These are phyloP conservation scores for Colletotrichum sp. DNA, from an alignment of 2,329 filamentous ascomycete genomes.

Conservation along the genomic window DNA sequence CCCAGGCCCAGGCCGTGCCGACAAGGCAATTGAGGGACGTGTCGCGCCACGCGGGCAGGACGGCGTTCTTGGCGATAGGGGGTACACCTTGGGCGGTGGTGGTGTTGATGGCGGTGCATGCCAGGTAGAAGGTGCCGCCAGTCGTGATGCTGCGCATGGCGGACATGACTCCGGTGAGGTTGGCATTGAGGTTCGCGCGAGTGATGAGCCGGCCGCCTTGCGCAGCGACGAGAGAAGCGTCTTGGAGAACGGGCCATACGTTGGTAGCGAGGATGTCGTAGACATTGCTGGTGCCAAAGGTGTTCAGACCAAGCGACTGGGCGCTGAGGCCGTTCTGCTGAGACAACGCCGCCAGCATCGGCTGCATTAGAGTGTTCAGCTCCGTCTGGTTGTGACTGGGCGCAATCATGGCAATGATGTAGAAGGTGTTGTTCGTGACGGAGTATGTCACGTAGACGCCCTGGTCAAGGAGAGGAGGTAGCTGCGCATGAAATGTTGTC, in stretches of 20 bases:
- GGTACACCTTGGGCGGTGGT: constrained; percentile 22
- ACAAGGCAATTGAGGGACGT: constrained; percentile 37
- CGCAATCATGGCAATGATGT: background rate
- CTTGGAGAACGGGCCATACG: background rate
- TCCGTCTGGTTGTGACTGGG: background rate
- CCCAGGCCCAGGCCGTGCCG: background rate
- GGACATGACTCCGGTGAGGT: background rate
- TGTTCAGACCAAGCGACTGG: background rate
- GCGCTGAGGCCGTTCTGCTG: background rate
- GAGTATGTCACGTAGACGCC: background rate
- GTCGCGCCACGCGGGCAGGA: constrained; percentile 50
- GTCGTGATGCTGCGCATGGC: background rate
- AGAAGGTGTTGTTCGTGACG: background rate
- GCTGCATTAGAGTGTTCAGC: background rate
- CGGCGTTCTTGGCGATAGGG: constrained; percentile 32
- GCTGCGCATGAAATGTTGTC: background rate
- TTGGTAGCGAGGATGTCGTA: background rate
- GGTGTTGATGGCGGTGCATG: constrained; percentile 26
- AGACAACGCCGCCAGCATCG: background rate
- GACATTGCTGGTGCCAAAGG: background rate
- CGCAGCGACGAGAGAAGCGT: background rate
- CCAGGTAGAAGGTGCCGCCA: background rate
- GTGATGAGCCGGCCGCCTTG: background rate
- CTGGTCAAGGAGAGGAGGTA: constrained; percentile 1
- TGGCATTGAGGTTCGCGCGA: background rate